Base-by-base conservation (phyloP, 2,329 filamentous ascomycete species). In the Bipolaris gigantea region DNA sequence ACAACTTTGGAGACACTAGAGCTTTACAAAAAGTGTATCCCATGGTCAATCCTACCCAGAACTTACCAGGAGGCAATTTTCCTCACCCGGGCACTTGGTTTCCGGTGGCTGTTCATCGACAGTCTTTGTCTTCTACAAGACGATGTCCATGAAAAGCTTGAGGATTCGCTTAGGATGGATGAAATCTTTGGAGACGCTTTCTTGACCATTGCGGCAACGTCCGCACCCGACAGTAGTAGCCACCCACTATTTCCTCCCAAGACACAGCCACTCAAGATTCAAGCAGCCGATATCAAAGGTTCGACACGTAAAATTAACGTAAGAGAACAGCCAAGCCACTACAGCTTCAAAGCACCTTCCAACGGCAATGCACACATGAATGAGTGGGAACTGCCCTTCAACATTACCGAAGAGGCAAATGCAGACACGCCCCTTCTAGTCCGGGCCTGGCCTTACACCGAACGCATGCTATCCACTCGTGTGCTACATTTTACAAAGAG, bases 61-160 rank as follows among this genome's bases (percentile, higher is more conserved):
- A 66, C 69, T 3, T 69, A 74, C 33, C 72, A 73, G 55, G 69
- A 76, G 45, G 71, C 72, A 7, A 54, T 75, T 6, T 49, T 66
- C 6, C 59, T 74, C n/a, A 72, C 73, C 2, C 61, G 68, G 32
- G 63, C 68, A 27, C 60, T 75, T n/a, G 71, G 71, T 3, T 63
- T 75, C 38, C 66, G 67, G 5, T 75, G 67, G 56, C 57, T 76
- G 0, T 76, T 72, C 66, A 70, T 75, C 33, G 73, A 76, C 50
- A 59, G 65, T 4, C 50, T 73, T 10, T 73, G 71, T 51, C 60
- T 73, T 1, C 27, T 72, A 11, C 71, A 73, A 50, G 68, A 73
- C 42, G 70, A 73, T 39, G 43, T 41, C 16, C 44, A 58, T 7
- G 62, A 71, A 16, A 72, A 65, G 47, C 55, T 66, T 7, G 60